Percentiles rank a stretch among this genome's conserved stretches.
Conservation (phyloP, 768 basidiomycete genomes). For the Rhodotorula kratochvilovae region DNA sequence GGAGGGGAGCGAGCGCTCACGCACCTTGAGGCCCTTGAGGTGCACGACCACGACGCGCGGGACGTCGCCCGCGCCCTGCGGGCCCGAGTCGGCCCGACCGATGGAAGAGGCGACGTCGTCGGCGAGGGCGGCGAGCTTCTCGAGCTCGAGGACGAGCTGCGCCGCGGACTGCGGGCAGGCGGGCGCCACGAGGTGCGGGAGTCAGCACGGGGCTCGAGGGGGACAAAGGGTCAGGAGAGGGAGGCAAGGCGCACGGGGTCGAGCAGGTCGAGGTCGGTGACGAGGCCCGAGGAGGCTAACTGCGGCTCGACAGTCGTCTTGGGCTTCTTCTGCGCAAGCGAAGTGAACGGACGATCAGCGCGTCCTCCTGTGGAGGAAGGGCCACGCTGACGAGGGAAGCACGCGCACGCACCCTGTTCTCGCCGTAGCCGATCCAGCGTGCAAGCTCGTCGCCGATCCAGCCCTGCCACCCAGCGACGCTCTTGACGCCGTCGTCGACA, state of each 20-base stretch:
- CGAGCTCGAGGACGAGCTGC: slow-evolving; percentile 15
- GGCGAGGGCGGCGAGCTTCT: slow-evolving; percentile 17
- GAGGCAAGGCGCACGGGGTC: neutral
- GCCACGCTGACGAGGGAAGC: too few species aligned
- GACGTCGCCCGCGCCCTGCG: neutral
- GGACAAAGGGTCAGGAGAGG: too few species aligned
- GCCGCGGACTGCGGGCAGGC: slow-evolving; percentile 11
- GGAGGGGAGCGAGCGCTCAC: neutral
- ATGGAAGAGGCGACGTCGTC: slow-evolving; percentile 7
- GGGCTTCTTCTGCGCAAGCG: neutral
- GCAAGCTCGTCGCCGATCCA: slow-evolving; percentile 36
- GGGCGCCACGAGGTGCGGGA: too few species aligned
- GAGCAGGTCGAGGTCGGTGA: slow-evolving; percentile 29
- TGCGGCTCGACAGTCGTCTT: slow-evolving; percentile 1
- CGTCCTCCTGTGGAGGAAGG: too few species aligned
- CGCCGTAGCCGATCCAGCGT: slow-evolving; percentile 21
- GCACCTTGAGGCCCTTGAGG: slow-evolving; percentile 33
- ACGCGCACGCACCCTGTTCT: neutral
- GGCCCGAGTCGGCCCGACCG: neutral
- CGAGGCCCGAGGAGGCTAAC: neutral
- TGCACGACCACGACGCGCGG: slow-evolving; percentile 25
- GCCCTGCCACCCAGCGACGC: slow-evolving; percentile 30
- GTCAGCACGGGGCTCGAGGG: too few species aligned
- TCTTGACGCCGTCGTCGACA: slow-evolving; percentile 28
- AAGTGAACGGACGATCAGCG: too few species aligned